phyloP scores from a whole-genome alignment of 2,329 filamentous ascomycete genomes.

The Trichoderma sp. region DNA sequence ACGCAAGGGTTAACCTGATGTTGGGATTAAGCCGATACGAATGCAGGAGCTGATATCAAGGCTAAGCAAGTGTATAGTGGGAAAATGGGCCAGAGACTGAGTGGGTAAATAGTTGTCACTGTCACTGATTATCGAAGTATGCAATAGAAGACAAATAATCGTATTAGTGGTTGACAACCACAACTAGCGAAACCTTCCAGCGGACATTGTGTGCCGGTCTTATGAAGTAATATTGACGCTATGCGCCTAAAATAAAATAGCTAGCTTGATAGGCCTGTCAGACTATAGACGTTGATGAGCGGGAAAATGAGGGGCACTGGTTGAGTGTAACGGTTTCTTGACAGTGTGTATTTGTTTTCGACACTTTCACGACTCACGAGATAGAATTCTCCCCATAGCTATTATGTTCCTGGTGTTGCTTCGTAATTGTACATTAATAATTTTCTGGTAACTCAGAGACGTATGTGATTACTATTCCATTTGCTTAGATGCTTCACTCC shows the following conservation, averaged over 20 bases:
- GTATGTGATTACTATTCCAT: neutral
- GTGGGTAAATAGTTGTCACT: neutral
- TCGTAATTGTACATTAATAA: neutral
- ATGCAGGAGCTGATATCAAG: neutral
- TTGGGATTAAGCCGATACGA: neutral
- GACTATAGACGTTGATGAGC: neutral
- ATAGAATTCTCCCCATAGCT: too few relatives aligned
- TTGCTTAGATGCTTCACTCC: neutral
- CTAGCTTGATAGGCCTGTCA: neutral
- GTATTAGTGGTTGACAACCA: neutral
- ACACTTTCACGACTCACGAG: too few relatives aligned
- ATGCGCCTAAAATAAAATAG: neutral
- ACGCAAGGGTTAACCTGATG: neutral
- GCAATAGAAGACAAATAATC: neutral
- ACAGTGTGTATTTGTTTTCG: neutral
- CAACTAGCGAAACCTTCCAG: neutral
- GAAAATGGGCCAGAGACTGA: neutral
- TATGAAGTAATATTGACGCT: slow-evolving; percentile 5
- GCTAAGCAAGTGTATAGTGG: neutral
- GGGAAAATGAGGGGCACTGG: neutral
- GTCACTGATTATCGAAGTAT: neutral
- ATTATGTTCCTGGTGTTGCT: neutral
- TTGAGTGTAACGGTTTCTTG: neutral
- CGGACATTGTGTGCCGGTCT: neutral
- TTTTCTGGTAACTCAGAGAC: neutral